Conservation (phyloP, 2,329 filamentous ascomycete genomes). For the Botryosphaeria dothidea region DNA sequence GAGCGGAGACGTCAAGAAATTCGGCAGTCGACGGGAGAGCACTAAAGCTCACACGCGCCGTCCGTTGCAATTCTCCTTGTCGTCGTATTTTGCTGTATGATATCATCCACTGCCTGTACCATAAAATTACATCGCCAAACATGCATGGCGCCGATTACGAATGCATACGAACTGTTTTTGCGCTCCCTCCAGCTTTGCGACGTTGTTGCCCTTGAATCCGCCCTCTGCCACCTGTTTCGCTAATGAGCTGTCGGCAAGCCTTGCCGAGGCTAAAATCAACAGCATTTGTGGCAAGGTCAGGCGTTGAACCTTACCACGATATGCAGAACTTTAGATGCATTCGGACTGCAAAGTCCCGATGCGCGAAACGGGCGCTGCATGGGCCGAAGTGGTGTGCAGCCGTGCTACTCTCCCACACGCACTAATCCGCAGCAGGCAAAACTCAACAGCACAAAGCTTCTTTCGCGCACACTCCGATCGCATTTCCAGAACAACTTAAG, state of each 20-base stretch:
- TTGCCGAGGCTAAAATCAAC: neutral
- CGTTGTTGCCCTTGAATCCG: neutral
- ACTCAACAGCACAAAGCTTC: neutral
- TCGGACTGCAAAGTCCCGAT: neutral
- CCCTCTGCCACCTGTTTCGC: neutral
- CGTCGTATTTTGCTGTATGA: neutral
- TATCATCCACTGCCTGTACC: neutral
- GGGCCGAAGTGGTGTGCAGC: neutral
- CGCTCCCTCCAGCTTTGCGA: neutral
- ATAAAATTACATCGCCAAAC: neutral
- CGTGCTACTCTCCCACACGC: neutral
- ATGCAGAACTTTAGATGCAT: neutral
- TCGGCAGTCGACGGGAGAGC: slow-evolving; percentile 13
- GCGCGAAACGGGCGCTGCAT: neutral
- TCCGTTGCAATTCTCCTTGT: neutral
- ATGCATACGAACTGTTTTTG: neutral
- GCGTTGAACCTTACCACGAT: neutral
- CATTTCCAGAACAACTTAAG: neutral
- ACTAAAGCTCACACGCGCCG: neutral
- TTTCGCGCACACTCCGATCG: neutral
- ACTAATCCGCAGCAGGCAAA: neutral
- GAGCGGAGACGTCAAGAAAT: slow-evolving; percentile 37
- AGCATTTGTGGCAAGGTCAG: neutral
- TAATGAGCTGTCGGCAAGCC: neutral
- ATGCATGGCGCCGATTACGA: neutral